Percentiles rank a stretch among this genome's conserved stretches.
These are phyloP conservation scores for Marasmius oreades DNA, from an alignment of 1,284 basidiomycete species.

Conservation along the genomic window DNA sequence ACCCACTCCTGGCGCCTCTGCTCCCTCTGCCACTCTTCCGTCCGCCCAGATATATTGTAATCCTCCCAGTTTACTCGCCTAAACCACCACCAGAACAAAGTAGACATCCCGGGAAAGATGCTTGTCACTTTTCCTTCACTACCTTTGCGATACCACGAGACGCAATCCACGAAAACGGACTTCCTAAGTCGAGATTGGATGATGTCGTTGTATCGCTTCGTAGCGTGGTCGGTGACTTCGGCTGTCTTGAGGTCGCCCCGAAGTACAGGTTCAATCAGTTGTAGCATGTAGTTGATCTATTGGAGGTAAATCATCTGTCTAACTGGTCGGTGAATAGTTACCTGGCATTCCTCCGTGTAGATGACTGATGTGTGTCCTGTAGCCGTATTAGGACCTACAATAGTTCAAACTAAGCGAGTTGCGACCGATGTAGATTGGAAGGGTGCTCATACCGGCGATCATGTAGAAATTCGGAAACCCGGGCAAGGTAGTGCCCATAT, in stretches of 20 bases:
- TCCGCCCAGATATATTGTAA: conserved; percentile 15
- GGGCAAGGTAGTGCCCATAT: conserved; percentile 36
- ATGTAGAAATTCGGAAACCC: conserved; percentile 42
- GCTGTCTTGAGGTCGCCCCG: conserved; percentile 27
- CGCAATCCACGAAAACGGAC: conserved; percentile 36
- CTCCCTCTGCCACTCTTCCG: conserved; percentile 5
- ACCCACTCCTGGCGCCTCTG: neutral
- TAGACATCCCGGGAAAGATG: conserved; percentile 36
- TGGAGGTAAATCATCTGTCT: neutral
- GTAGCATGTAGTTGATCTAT: conserved; percentile 22
- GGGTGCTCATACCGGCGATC: conserved; percentile 29
- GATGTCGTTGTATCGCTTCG: conserved; percentile 38
- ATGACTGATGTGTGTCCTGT: conserved; percentile 47
- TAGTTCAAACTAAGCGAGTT: neutral
- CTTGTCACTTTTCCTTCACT: conserved; percentile 29
- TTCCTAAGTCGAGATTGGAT: conserved; percentile 33
- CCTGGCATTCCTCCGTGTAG: conserved; percentile 41
- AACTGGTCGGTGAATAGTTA: conserved; percentile 8
- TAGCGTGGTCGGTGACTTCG: conserved; percentile 29
- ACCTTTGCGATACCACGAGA: conserved; percentile 37
- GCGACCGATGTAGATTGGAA: neutral
- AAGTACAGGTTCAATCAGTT: conserved; percentile 38
- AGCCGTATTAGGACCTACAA: conserved; percentile 42
- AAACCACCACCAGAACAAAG: conserved; percentile 31
- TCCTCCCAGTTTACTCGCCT: conserved; percentile 28